Percentiles rank a stretch among this genome's conserved stretches.
These are phyloP conservation scores for Saccharomyces pastorianus DNA, from an alignment of 1,139 yeast species.

Conservation along the genomic window DNA sequence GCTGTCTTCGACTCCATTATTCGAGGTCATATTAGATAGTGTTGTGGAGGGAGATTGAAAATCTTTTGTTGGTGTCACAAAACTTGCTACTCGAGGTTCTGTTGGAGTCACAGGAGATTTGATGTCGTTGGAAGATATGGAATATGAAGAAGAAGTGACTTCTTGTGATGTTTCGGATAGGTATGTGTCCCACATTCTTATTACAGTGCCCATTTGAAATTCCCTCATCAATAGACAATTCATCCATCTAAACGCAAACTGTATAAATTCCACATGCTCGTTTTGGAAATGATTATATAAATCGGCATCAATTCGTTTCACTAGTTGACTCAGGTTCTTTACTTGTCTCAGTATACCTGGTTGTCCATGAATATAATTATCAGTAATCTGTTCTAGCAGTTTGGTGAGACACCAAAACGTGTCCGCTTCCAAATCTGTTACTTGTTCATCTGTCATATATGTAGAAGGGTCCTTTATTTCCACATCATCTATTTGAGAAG, in stretches of 20 bases:
- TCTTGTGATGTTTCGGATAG: constrained; percentile 58
- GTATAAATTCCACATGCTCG: constrained; percentile 86
- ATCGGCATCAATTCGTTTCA: constrained; percentile 68
- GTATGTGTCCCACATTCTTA: constrained; percentile 98
- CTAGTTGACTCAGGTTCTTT: constrained; percentile 64
- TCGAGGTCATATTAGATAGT: constrained; percentile 4
- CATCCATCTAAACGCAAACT: constrained; percentile 97
- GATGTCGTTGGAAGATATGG: constrained; percentile 6
- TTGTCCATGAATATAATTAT: constrained; percentile 93
- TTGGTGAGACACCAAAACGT: constrained; percentile 94
- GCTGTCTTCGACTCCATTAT: constrained; percentile 10
- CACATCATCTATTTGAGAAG: constrained; percentile 35
- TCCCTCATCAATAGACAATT: constrained; percentile 95
- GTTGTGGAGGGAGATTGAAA: constrained; percentile 15
- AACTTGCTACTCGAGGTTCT: constrained; percentile 14
- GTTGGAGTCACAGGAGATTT: constrained; percentile 20
- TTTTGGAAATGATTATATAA: constrained; percentile 64
- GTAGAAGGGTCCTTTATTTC: constrained; percentile 54
- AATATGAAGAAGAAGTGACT: constrained; percentile 12
- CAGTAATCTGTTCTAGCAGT: constrained; percentile 87
- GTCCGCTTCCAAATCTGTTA: constrained; percentile 77
- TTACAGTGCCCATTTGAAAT: constrained; percentile 63
- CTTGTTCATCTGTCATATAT: constrained; percentile 45
- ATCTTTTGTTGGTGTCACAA: constrained; percentile 15
- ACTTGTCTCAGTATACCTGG: constrained; percentile 95